Evolutionary conservation across 169 alveolate species (phyloP).

Genomic region (Eimeria acervulina): DNA sequence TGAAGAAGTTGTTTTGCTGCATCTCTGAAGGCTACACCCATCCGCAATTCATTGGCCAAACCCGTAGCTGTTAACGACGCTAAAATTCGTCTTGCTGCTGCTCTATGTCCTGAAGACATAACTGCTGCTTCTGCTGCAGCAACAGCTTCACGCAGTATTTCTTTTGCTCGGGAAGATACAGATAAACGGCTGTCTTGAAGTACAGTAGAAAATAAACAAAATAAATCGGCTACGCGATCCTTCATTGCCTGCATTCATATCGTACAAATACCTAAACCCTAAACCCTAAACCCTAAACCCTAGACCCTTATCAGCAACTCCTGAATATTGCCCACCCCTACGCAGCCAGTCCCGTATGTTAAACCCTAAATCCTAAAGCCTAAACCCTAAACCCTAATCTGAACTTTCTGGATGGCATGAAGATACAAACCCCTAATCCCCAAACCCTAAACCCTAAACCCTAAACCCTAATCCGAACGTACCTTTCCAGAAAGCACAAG

Average conservation of each 20-base stretch:
- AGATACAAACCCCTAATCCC: background rate
- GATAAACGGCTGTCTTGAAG: constrained; percentile 3
- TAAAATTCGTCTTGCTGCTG: background rate
- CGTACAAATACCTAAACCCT: background rate
- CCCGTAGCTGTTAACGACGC: constrained; percentile 67
- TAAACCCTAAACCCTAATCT: background rate
- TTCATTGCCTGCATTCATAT: constrained; percentile 70
- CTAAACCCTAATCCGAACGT: background rate
- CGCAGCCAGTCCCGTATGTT: background rate
- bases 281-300: background rate
- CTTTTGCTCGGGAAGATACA: constrained; percentile 20
- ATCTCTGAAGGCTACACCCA: constrained; percentile 32
- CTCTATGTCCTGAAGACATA: constrained; percentile 2
- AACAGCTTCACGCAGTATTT: constrained; percentile 37
- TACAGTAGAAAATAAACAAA: background rate
- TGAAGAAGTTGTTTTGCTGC: no score
- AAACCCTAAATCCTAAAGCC: no score
- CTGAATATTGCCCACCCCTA: background rate
- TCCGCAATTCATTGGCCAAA: constrained; percentile 10
- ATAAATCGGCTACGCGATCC: background rate
- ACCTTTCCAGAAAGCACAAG: constrained; percentile 74
- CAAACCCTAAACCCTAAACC: no score
- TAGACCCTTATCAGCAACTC: no score
- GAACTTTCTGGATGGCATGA: background rate
- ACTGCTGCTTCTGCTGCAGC: constrained; percentile 20